phyloP scores from a whole-genome alignment of 73 alveolate genomes.

The Paramecium sonneborni region DNA sequence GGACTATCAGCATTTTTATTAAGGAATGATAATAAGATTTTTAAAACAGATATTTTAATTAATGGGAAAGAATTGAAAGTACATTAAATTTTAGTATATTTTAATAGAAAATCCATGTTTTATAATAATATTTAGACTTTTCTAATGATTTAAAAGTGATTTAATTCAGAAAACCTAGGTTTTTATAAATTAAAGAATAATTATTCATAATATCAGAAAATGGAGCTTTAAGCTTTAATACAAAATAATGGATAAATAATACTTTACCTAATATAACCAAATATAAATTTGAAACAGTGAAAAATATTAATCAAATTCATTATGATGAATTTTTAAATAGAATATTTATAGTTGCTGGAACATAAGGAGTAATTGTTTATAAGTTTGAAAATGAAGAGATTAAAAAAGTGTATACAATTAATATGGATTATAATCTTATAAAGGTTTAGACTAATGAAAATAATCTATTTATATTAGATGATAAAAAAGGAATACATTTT shows the following conservation, averaged over 20 bases:
- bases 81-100: neutral
- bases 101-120: neutral
- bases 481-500: conserved; percentile 26
- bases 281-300: neutral
- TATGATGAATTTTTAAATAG: neutral
- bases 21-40: neutral
- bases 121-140: neutral
- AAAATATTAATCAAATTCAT: neutral
- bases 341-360: neutral
- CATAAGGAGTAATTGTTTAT: neutral
- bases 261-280: neutral
- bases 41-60: neutral
- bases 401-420: neutral
- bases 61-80: neutral
- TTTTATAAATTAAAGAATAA: neutral
- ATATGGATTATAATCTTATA: neutral
- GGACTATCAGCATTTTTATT: neutral
- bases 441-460: neutral
- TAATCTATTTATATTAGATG: neutral
- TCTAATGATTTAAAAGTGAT: neutral
- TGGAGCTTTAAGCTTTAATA: neutral
- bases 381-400: neutral
- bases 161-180: neutral
- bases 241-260: neutral
- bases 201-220: neutral